Evolutionary conservation across 345 rosid species (phyloP).

Genomic region (Salix udensis): DNA sequence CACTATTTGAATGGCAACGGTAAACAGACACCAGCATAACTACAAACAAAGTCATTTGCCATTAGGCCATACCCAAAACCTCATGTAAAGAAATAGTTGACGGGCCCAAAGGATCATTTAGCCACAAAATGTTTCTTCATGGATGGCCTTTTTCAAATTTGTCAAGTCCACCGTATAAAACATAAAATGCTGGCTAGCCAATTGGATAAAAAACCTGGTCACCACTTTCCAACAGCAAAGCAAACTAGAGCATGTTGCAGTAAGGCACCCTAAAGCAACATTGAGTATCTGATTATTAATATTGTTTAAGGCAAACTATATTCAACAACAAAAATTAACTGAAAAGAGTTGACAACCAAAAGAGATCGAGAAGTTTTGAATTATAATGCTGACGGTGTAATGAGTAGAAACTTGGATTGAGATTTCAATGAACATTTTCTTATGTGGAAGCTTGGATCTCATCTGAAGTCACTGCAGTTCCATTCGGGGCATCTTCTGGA

Average conservation of each 20-base stretch:
- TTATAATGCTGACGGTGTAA: not conserved
- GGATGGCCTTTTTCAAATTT: no score
- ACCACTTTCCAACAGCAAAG: not conserved
- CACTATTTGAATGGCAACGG: no score
- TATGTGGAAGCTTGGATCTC: slow-evolving; percentile 27
- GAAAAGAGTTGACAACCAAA: not conserved
- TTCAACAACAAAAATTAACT: not conserved
- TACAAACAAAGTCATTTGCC: no score
- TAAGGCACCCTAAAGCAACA: not conserved
- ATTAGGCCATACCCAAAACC: no score
- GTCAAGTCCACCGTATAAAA: not conserved
- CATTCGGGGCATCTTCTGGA: slow-evolving; percentile 30
- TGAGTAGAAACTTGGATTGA: not conserved
- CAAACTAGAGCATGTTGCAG: not conserved
- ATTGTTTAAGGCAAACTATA: not conserved
- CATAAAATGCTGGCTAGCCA: not conserved
- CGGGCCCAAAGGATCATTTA: no score
- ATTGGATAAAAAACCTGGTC: not conserved
- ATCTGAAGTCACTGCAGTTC: slow-evolving; percentile 38
- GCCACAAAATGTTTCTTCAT: no score
- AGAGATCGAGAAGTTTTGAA: not conserved
- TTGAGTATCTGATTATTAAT: not conserved
- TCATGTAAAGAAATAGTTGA: no score
- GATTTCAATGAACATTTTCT: not conserved
- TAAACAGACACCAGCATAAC: no score